Percentiles rank a stretch among this genome's conserved stretches.
These are phyloP conservation scores for Suhomyces pyralidae DNA, from an alignment of 805 yeast species.

Conservation along the genomic window DNA sequence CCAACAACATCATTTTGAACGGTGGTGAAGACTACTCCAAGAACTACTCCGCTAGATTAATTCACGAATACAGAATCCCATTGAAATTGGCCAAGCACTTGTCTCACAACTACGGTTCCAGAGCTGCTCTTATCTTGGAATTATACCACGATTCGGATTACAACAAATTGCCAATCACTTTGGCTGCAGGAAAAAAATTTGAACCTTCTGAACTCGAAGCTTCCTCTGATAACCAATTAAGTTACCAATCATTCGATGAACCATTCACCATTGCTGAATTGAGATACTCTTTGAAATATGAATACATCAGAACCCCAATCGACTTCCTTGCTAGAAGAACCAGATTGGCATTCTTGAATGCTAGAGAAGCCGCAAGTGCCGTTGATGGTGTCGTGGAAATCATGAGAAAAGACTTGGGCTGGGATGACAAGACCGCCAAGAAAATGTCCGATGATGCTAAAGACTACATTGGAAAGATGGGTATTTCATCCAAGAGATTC, in stretches of 20 bases:
- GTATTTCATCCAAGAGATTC: constrained; percentile 30
- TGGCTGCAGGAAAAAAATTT: constrained; percentile 41
- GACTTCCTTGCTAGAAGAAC: constrained; percentile 93
- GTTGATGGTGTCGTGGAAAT: constrained; percentile 83
- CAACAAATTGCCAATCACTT: constrained; percentile 64
- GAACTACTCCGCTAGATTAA: constrained; percentile 71
- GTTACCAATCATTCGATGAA: constrained; percentile 56
- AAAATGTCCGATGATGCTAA: constrained; percentile 50
- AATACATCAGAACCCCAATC: constrained; percentile 81
- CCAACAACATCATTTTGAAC: constrained; percentile 54
- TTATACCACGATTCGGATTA: constrained; percentile 49
- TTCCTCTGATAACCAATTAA: constrained; percentile 35
- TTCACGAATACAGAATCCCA: constrained; percentile 73
- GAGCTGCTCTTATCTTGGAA: constrained; percentile 73
- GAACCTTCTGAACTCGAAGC: constrained; percentile 26
- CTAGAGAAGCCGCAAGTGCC: constrained; percentile 74
- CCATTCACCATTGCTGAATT: constrained; percentile 92
- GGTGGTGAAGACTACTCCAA: constrained; percentile 83
- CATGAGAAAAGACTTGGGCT: constrained; percentile 74
- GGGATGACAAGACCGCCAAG: constrained; percentile 62
- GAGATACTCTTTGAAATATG: constrained; percentile 74
- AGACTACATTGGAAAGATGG: constrained; percentile 63
- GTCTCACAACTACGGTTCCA: constrained; percentile 83
- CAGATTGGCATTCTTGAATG: constrained; percentile 87
- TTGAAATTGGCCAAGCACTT: constrained; percentile 76